These are phyloP conservation scores for Dryas drummondii DNA, from an alignment of 306 rosid species.

Conservation along the genomic window DNA sequence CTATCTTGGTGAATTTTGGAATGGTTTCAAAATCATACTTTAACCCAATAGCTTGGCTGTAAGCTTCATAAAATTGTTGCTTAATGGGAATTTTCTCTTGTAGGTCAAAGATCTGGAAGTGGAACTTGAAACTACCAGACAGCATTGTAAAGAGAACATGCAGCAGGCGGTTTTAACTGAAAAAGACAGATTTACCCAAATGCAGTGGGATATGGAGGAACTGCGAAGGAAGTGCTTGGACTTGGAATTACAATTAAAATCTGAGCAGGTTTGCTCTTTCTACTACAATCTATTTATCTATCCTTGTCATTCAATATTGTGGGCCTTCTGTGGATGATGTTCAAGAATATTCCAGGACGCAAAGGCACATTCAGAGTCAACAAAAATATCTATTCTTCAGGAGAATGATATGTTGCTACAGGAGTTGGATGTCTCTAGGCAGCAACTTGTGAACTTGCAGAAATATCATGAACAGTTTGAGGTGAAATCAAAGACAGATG, in stretches of 20 bases:
- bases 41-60: background rate
- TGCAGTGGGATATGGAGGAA: constrained; percentile 92
- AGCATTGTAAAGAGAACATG: constrained; percentile 69
- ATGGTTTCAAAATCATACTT: background rate
- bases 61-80: background rate
- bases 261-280: constrained; percentile 60
- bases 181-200: constrained; percentile 76
- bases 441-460: constrained; percentile 63
- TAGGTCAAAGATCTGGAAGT: constrained; percentile 90
- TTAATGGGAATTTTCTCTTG: constrained; percentile 14
- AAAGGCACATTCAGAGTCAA: constrained; percentile 58
- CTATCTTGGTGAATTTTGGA: background rate
- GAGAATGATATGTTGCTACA: constrained; percentile 72
- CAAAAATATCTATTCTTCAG: constrained; percentile 52
- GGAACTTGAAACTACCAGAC: constrained; percentile 79
- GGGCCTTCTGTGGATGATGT: constrained; percentile 24
- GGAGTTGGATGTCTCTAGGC: constrained; percentile 64
- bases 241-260: constrained; percentile 58
- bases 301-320: constrained; percentile 28
- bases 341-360: constrained; percentile 62
- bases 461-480: constrained; percentile 68
- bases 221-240: constrained; percentile 69
- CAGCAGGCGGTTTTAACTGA: constrained; percentile 69
- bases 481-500: constrained; percentile 80
- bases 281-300: constrained; percentile 20